Evolutionary conservation across 2,329 filamentous ascomycete species (phyloP).

Genomic region (Diaporthe sp.): DNA sequence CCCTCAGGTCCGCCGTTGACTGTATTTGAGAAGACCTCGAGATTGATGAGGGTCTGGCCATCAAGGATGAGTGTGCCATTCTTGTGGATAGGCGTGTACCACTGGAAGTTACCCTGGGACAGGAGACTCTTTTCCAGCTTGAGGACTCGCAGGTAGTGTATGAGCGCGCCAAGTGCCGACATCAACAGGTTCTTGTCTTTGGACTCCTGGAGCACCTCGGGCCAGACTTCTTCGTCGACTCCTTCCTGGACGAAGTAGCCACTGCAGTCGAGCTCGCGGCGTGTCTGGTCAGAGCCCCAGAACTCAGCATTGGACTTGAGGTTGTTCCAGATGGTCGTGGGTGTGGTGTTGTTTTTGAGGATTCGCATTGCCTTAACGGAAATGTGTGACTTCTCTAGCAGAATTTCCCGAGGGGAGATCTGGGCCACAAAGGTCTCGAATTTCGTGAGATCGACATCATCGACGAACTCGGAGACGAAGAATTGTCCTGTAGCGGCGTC

Average conservation of each 20-base stretch:
- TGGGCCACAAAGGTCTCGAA: slow-evolving; percentile 98
- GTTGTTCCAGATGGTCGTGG: slow-evolving; percentile 95
- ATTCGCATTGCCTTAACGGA: slow-evolving; percentile 93
- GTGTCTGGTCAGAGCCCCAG: slow-evolving; percentile 86
- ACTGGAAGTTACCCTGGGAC: slow-evolving; percentile 90
- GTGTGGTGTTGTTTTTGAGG: slow-evolving; percentile 93
- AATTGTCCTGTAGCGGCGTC: slow-evolving; percentile 98
- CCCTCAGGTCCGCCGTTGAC: slow-evolving; percentile 88
- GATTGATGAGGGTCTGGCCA: slow-evolving; percentile 95
- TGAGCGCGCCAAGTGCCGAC: slow-evolving; percentile 90
- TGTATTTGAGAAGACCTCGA: slow-evolving; percentile 96
- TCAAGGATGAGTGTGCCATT: slow-evolving; percentile 95
- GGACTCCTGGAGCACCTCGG: slow-evolving; percentile 77
- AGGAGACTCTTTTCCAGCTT: slow-evolving; percentile 92
- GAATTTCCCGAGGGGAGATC: slow-evolving; percentile 86
- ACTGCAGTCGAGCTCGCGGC: slow-evolving; percentile 83
- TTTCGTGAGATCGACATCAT: slow-evolving; percentile 93
- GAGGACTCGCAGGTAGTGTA: slow-evolving; percentile 87
- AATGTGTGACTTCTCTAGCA: slow-evolving; percentile 88
- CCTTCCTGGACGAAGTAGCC: slow-evolving; percentile 79
- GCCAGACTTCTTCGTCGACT: slow-evolving; percentile 78
- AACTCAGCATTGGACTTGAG: slow-evolving; percentile 91
- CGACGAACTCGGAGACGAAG: slow-evolving; percentile 90
- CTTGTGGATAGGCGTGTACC: slow-evolving; percentile 91
- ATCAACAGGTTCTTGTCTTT: slow-evolving; percentile 86